Evolutionary conservation across 164 flowering plant species (phyloP), one percentile per base, ranked within the genome.

Genomic region (Cinnamomum micranthum): DNA sequence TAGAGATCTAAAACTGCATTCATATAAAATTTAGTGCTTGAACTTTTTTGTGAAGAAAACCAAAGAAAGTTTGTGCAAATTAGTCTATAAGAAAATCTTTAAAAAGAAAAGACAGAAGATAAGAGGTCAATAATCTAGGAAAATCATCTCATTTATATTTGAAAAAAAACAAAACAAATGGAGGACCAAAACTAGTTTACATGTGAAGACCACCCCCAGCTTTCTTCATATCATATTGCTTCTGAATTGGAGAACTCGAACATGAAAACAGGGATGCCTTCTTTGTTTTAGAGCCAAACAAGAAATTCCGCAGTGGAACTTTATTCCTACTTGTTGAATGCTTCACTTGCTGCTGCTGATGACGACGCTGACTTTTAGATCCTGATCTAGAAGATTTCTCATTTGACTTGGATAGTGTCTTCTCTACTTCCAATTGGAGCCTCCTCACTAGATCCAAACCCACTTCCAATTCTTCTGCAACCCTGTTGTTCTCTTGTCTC

Each of bases 401-500:
- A 25, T 87, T 85, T 79, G 89, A 68, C 68, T 76, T 80, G 3
- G 71, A n/a, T 55, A 88, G 67, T 12, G 76, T 82, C 80, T 72
- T 82, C 73, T 86, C 90, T 4, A 86, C 78, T 20, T 89, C 91
- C 13, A 51, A 15, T 77, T 84, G 84, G 14, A 90, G 80, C 13
- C 62, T 73, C 64, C 64, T 82, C 15, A 86, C 92, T 23, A 78
- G 83, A n/a, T 84, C 81, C 1, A 84, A 67, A 20, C 93, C 90
- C 2, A 84, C 77, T 72, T 81, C 82, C 69, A 92, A 72, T 72
- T 91, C 92, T 52, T 86, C 84, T 14, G 77, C 79, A 23, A 90
- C 86, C 85, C 86, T 89, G 62, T 78, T 86, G 79, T 87, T 89
- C 77, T 92, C 93, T 72, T 88, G 93, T 76, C 86, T 86, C 92